Base-by-base conservation (phyloP, 23 red algal genomes). In the Pyropia yezoensis region DNA sequence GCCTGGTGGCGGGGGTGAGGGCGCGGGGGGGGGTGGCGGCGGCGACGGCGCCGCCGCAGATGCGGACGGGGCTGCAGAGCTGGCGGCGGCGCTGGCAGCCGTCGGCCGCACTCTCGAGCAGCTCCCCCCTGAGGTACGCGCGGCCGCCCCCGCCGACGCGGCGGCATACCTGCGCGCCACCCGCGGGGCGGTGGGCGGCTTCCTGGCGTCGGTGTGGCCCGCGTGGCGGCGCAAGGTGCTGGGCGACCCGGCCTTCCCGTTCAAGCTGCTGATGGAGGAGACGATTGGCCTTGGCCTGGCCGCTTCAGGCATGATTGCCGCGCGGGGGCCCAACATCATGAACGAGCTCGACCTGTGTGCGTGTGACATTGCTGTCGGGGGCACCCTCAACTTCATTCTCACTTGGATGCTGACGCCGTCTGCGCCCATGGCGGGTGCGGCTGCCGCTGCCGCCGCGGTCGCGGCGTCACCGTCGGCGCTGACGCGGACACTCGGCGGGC, bases 181-280 rank as follows among this genome's bases (percentile, higher is more conserved):
- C 23, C 53, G 49, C 6, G 52, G 70, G 17, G 80, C 63, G 4
- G 18, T 95, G 65, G 50, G 54, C 19, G 50, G 71, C 3, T 66
- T 50, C 45, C 64, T 95, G 17, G 66, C 89, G 15, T 50, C 63
- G 5, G 33, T 59, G 12, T 96, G 77, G 83, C 84, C 91, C 0
- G 93, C 76, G 18, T 97, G 82, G 84, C 73, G 72, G 21, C 57
- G 76, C 15, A 76, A 83, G 49, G 64, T 88, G 14, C 61, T 74
- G 2, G 85, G 77, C 34, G 93, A 97, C 64, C 70, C 79, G 24
- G 61, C 87, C 13, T 97, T 97, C 52, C 75, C 76, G 28, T 97
- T 97, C 77, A 97, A 97, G 57, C 58, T 97, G 55, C 54, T 79
- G 18, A 97, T 97, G 93, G 93, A 97, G 82, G 77, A 85, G 63